Evolutionary conservation across 495 filamentous ascomycete genomes (phyloP), one percentile per base, ranked within the genome.

Genomic region (Penicillium atrosanguineum): DNA sequence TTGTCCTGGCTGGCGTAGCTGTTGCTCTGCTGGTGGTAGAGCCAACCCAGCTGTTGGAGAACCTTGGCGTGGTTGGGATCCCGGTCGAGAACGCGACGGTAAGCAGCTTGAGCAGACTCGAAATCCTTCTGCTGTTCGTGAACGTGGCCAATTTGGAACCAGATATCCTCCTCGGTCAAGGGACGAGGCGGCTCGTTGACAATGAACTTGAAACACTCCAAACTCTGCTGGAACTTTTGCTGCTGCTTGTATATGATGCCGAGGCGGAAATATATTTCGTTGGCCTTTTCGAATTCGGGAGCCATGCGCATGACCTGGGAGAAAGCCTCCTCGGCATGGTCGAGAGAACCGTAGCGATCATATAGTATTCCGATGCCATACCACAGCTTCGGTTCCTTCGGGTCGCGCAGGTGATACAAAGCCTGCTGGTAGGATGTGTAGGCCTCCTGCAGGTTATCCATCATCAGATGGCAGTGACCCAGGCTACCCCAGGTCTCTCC

Each of bases 191-290:
- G 95, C 43, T 96, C 90, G 51, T 83, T 89, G 48, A 97, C 90
- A 53, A 99, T 99, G 68, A 96, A 99, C 70, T 91, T 91, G 71
- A 99, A 99, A 72, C 94, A 99, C 90, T 97, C 94, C 47, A 97
- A 76, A 71, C 91, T 96, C 61, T 92, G 84, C 38, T 79, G 80
- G 64, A 94, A 99, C 70, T 97, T 97, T 52, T 92, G 87, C 65
- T 97, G 95, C 54, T 97, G 91, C 69, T 99, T 99, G 78, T 97
- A 97, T 43, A 99, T 97, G 74, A 99, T 99, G 21, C 94, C 94
- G 37, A 99, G 80, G 15, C 94, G 86, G 75, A 99, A 99, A 72
- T 97, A 99, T 49, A 99, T 97, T 65, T 99, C 94, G 63, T 97
- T 97, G 44, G 94, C 91, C 79, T 99, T 99, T 66, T 99, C 94